Evolutionary conservation across 2,329 filamentous ascomycete genomes (phyloP).

Genomic region (Rhynchosporium graminicola): DNA sequence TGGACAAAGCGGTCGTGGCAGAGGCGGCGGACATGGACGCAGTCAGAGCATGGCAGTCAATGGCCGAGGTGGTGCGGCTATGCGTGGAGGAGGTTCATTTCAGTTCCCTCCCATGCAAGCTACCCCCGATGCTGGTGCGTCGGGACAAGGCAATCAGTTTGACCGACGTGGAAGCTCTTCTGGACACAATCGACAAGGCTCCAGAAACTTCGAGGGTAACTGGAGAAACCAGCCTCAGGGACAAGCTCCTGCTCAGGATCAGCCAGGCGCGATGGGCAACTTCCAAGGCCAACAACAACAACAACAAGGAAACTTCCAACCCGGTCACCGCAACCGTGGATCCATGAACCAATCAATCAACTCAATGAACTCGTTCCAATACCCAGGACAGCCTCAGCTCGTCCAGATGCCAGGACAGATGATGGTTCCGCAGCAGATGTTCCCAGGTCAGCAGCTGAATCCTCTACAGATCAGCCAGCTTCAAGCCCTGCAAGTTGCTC

Average conservation of each 20-base stretch:
- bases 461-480: constrained; percentile 86
- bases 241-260: constrained; percentile 49
- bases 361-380: constrained; percentile 84
- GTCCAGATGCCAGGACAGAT: constrained; percentile 86
- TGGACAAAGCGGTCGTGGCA: constrained; percentile 46
- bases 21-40: constrained; percentile 65
- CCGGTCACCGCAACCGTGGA: constrained; percentile 81
- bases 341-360: constrained; percentile 88
- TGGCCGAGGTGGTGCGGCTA: constrained; percentile 61
- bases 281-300: constrained; percentile 66
- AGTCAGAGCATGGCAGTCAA: constrained; percentile 89
- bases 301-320: constrained; percentile 78
- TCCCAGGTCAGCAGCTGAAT: constrained; percentile 81
- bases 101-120: constrained; percentile 62
- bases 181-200: constrained; percentile 79
- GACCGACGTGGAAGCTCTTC: constrained; percentile 67
- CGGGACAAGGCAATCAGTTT: constrained; percentile 59
- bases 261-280: constrained; percentile 59
- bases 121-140: constrained; percentile 52
- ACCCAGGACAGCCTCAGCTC: constrained; percentile 81
- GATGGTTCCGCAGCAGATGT: constrained; percentile 80
- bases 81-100: constrained; percentile 70
- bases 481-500: constrained; percentile 87
- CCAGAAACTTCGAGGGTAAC: constrained; percentile 96
- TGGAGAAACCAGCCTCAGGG: constrained; percentile 80